phyloP scores from a whole-genome alignment of 371 early-diverging fungal species.

The Sporodiniella umbellata region DNA sequence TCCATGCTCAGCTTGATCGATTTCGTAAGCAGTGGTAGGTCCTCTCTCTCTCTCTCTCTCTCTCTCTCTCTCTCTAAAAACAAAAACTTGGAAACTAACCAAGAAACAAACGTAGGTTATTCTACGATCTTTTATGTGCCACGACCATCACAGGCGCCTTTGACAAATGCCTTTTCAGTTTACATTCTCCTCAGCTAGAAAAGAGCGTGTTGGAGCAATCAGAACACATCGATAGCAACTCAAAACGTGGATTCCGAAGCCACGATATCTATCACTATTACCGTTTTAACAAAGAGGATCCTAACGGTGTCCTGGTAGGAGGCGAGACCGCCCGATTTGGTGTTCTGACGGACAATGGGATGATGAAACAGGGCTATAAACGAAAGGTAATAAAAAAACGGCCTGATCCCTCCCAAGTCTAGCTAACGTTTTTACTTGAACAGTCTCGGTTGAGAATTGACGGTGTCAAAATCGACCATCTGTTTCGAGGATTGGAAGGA shows the following conservation, averaged over 20 bases:
- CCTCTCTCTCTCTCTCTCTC: background rate
- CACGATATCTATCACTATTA: constrained; percentile 48
- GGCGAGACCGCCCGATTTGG: constrained; percentile 44
- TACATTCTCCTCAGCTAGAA: constrained; percentile 78
- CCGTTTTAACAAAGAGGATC: constrained; percentile 42
- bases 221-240: constrained; percentile 41
- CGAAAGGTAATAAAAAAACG: constrained; percentile 31
- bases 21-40: constrained; percentile 84
- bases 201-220: constrained; percentile 48
- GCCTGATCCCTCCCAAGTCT: too few species aligned
- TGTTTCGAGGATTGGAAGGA: constrained; percentile 83
- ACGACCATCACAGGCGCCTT: constrained; percentile 90
- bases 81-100: too few species aligned
- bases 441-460: constrained; percentile 87
- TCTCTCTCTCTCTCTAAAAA: too few species aligned
- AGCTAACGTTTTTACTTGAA: background rate
- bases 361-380: constrained; percentile 47
- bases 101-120: constrained; percentile 38
- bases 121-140: constrained; percentile 89
- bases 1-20: constrained; percentile 75
- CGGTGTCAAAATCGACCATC: constrained; percentile 87
- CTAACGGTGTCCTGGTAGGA: constrained; percentile 46
- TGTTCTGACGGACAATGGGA: constrained; percentile 40
- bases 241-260: constrained; percentile 29
- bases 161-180: constrained; percentile 91